phyloP scores from a whole-genome alignment of 257 asterid genomes.

The Apocynum venetum region DNA sequence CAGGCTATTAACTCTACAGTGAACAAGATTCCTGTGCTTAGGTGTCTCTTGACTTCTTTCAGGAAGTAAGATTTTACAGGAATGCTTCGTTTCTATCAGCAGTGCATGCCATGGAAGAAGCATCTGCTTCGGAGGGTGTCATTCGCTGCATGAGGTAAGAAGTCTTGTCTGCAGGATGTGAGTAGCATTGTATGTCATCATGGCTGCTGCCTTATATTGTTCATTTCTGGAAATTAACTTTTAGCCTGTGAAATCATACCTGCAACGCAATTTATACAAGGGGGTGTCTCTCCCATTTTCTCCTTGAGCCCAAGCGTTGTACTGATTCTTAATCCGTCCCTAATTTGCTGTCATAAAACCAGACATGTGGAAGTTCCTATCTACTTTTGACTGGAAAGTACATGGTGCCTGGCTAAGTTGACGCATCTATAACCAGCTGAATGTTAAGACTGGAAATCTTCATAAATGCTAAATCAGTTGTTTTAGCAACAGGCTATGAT shows the following conservation, averaged over 20 bases:
- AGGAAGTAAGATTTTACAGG: slow-evolving; percentile 56
- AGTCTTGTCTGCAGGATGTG: background rate
- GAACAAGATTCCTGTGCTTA: slow-evolving; percentile 9
- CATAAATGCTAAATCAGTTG: background rate
- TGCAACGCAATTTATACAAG: too few relatives aligned
- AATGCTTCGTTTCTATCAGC: slow-evolving; percentile 55
- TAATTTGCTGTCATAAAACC: background rate
- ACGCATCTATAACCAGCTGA: background rate
- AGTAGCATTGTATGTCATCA: background rate
- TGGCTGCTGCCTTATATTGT: background rate
- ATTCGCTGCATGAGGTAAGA: slow-evolving; percentile 67
- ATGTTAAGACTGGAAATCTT: background rate
- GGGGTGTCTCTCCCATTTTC: background rate
- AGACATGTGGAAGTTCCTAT: background rate
- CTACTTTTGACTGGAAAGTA: background rate
- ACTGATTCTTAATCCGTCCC: background rate
- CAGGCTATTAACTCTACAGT: background rate
- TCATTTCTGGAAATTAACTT: background rate
- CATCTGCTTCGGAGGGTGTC: slow-evolving; percentile 58
- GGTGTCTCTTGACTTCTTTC: slow-evolving; percentile 12
- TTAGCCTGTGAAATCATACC: background rate
- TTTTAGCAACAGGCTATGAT: background rate
- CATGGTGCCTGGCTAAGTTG: background rate
- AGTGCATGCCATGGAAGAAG: slow-evolving; percentile 76
- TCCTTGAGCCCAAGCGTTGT: background rate